Base-by-base conservation (phyloP, 345 rosid species). In the Pistacia atlantica region DNA sequence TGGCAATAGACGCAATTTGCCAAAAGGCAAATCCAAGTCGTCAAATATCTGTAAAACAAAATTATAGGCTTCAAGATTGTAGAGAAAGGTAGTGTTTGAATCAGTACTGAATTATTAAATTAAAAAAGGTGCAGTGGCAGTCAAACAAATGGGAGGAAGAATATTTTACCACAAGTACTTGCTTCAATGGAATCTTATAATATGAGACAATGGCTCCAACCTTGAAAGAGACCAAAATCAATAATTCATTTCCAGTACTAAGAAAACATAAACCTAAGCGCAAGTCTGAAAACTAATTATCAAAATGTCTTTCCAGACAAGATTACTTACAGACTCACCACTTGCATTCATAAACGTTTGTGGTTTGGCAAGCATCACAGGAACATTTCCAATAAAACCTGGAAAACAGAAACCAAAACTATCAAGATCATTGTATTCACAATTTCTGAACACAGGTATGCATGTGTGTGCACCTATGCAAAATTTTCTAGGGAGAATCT, bases 291-390 rank as follows among this genome's bases (percentile, higher is more conserved):
- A 22, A 49, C 65, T 45, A 62, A 17, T 48, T 62, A 75, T 51
- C 17, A 25, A 79, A 69, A 75, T 70, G 61, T 85, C 69, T 58
- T 80, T 65, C 25, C 9, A 48, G 75, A 81, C 48, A 31, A 80
- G 91, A 75, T 79, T 73, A 91, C 99, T 96, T 90, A 96, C 98
- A 85, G 98, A 92, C 84, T 89, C 97, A 79, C 99, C 99, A 84
- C 98, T 96, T 55, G 81, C 56, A 64, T 96, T 96, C 99, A 96
- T 93, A 67, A 93, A 92, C 13, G 99, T 96, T 82, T 96, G 98
- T 67, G 98, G 99, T 75, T 92, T 96, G 75, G 92, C 99, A 72
- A 96, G 89, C 89, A 96, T 89, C 68, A 96, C 94, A 0, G 98
- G 97, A 81, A 88, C 85, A 77, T 86, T 83, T 65, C 95, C 95